Evolutionary conservation across 768 basidiomycete genomes (phyloP).

Genomic region (Rhizopogon vulgaris): DNA sequence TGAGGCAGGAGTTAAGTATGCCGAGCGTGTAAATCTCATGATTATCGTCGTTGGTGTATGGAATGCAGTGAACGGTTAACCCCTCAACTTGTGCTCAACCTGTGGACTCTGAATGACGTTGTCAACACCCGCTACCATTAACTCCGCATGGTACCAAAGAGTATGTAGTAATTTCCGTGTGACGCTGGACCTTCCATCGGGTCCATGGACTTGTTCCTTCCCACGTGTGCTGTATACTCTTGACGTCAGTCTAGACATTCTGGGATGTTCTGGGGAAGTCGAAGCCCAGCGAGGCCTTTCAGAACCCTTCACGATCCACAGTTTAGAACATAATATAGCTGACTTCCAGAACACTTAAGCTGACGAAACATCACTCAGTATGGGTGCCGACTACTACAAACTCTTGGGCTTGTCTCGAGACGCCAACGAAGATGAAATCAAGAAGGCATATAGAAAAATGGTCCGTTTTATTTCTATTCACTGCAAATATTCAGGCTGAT

Average conservation of each 20-base stretch:
- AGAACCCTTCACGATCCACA: neutral
- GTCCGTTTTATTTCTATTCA: constrained; percentile 30
- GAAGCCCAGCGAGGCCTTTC: neutral
- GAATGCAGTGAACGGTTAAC: too few relatives aligned
- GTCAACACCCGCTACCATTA: too few relatives aligned
- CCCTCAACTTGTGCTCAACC: too few relatives aligned
- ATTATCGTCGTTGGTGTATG: too few relatives aligned
- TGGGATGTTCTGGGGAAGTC: constrained; percentile 27
- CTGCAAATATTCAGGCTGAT: constrained; percentile 3
- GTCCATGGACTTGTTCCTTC: constrained; percentile 3
- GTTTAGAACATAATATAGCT: neutral
- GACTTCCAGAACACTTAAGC: neutral
- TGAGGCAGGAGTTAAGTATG: too few relatives aligned
- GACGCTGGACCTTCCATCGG: neutral
- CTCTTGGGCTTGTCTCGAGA: constrained; percentile 65
- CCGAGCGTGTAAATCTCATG: too few relatives aligned
- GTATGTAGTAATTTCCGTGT: neutral
- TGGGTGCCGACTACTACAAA: constrained; percentile 90
- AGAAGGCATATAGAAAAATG: constrained; percentile 95
- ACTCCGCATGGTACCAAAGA: too few relatives aligned
- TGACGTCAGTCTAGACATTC: constrained; percentile 31
- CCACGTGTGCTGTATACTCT: neutral
- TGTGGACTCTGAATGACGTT: too few relatives aligned
- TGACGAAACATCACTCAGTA: constrained; percentile 21
- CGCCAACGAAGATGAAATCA: constrained; percentile 82